phyloP scores from a whole-genome alignment of 108 stramenopile species.

The Cyclotella baltica region DNA sequence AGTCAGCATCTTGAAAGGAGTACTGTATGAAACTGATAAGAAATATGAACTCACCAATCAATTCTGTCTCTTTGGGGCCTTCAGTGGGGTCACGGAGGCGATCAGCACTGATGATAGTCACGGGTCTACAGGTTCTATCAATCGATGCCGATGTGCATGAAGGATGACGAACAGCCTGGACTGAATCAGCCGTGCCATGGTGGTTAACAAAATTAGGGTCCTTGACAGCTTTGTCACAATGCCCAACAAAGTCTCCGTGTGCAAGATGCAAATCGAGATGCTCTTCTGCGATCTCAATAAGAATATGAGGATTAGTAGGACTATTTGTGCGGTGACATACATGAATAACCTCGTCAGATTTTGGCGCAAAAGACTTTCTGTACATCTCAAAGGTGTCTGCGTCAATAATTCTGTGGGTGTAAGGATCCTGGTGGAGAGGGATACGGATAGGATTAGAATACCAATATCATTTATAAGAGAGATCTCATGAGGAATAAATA shows the following conservation, averaged over 20 bases:
- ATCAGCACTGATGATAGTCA: not conserved
- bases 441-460: not conserved
- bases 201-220: not conserved
- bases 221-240: not conserved
- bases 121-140: not conserved
- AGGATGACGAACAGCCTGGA: not conserved
- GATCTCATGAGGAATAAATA: not conserved
- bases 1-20: no score
- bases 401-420: constrained; percentile 1
- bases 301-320: not conserved
- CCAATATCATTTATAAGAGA: no score
- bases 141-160: not conserved
- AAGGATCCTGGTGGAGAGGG: not conserved
- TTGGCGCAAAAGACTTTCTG: not conserved
- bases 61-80: not conserved
- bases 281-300: not conserved
- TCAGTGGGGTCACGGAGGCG: not conserved
- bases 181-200: not conserved
- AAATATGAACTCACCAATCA: no score
- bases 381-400: not conserved
- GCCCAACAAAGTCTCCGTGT: not conserved
- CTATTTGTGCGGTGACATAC: not conserved
- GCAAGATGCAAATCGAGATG: not conserved
- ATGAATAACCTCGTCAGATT: not conserved
- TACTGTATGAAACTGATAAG: no score